A percentile compares a stretch with the other conserved stretches of the same genome.
phyloP scores from a whole-genome alignment of 108 stramenopile genomes.

The Pelagomonas calceolata region DNA sequence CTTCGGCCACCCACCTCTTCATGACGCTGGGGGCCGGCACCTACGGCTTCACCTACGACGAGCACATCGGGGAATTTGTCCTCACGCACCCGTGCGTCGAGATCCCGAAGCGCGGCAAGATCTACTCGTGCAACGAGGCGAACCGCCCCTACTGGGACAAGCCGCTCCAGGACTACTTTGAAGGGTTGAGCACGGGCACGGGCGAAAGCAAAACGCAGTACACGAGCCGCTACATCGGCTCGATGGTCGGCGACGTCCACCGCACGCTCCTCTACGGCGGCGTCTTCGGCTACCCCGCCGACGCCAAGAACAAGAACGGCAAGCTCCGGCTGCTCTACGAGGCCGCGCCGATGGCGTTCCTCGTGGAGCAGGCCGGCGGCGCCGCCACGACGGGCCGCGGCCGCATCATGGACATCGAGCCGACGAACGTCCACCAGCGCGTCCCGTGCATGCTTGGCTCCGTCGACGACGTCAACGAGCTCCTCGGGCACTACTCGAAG shows the following conservation, averaged over 20 bases:
- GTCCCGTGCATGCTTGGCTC: constrained; percentile 46
- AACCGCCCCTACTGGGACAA: constrained; percentile 74
- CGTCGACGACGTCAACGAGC: constrained; percentile 57
- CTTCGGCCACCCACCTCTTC: constrained; percentile 83
- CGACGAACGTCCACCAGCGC: constrained; percentile 34
- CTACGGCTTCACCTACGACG: constrained; percentile 87
- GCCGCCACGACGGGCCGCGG: constrained; percentile 25
- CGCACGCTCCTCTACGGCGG: constrained; percentile 95
- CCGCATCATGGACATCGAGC: constrained; percentile 27
- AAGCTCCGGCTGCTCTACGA: constrained; percentile 78
- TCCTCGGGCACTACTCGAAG: constrained; percentile 44
- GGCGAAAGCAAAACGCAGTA: constrained; percentile 65
- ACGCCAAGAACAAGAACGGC: constrained; percentile 62
- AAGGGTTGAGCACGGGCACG: constrained; percentile 43
- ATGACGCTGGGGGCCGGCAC: constrained; percentile 72
- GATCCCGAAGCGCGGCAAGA: constrained; percentile 65
- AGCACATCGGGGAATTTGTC: constrained; percentile 85
- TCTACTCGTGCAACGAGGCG: constrained; percentile 90
- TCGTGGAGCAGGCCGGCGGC: constrained; percentile 89
- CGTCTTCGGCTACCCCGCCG: constrained; percentile 86
- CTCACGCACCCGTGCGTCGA: constrained; percentile 68
- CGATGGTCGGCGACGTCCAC: constrained; percentile 97
- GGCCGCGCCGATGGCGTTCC: constrained; percentile 82
- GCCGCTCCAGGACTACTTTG: constrained; percentile 55
- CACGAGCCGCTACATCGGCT: constrained; percentile 87